A percentile compares a stretch with the other conserved stretches of the same genome.
phyloP scores from a whole-genome alignment of 2,329 filamentous ascomycete genomes.

The Periconia macrospinosa region DNA sequence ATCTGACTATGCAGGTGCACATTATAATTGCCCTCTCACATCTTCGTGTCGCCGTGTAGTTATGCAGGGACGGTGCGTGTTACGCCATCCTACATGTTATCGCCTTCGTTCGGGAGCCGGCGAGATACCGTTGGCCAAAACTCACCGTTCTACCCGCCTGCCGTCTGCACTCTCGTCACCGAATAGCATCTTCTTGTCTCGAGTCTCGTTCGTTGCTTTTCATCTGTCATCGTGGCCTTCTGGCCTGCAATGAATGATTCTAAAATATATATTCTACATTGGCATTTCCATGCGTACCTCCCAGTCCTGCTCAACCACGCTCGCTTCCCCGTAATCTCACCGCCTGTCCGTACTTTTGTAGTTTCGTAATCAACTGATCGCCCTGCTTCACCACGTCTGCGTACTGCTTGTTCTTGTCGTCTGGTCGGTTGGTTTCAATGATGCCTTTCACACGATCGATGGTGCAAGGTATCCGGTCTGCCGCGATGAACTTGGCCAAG shows the following conservation, averaged over 20 bases:
- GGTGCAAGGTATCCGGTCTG: conserved; percentile 90
- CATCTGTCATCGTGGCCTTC: too few species aligned
- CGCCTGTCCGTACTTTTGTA: conserved; percentile 98
- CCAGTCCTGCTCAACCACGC: conserved; percentile 62
- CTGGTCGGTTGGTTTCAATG: conserved; percentile 96
- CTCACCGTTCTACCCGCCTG: too few species aligned
- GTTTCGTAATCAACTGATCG: conserved; percentile 95
- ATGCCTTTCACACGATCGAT: conserved; percentile 96
- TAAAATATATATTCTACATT: conserved; percentile 23
- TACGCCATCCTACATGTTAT: too few species aligned
- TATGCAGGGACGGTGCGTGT: too few species aligned
- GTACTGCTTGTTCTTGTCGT: conserved; percentile 99
- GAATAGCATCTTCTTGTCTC: too few species aligned
- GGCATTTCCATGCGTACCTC: conserved; percentile 2
- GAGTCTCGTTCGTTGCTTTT: too few species aligned
- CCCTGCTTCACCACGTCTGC: conserved; percentile 97
- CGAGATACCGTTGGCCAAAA: too few species aligned
- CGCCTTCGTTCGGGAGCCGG: too few species aligned
- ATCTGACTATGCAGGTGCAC: not conserved
- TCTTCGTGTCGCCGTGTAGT: too few species aligned
- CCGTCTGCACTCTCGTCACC: too few species aligned
- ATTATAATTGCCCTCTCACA: not conserved
- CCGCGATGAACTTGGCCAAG: conserved; percentile 94
- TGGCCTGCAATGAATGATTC: not conserved
- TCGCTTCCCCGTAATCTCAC: conserved; percentile 94